phyloP scores from a whole-genome alignment of 805 yeast genomes.

The Alloascoidea africana region DNA sequence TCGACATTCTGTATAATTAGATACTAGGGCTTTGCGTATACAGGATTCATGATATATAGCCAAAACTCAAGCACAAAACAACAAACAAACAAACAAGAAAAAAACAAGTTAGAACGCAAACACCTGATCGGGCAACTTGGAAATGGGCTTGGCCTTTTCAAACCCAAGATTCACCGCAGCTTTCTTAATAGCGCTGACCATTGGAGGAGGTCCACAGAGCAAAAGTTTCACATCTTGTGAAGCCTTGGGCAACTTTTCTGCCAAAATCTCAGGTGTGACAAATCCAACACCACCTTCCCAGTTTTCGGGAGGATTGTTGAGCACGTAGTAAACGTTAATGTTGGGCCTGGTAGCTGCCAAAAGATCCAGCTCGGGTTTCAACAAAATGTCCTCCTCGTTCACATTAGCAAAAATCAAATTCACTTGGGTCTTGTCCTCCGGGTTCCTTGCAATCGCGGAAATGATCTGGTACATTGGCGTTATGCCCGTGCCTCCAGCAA shows the following conservation, averaged over 20 bases:
- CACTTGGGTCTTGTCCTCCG: slow-evolving; percentile 64
- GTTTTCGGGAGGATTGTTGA: slow-evolving; percentile 51
- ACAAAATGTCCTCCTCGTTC: slow-evolving; percentile 62
- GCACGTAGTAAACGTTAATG: slow-evolving; percentile 55
- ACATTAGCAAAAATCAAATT: slow-evolving; percentile 72
- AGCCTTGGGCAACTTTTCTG: slow-evolving; percentile 45
- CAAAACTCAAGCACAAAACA: no score
- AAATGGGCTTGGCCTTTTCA: slow-evolving; percentile 74
- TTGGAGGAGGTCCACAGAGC: slow-evolving; percentile 89
- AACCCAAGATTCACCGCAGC: slow-evolving; percentile 61
- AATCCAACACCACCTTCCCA: slow-evolving; percentile 78
- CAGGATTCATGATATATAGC: no score
- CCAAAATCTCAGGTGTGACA: slow-evolving; percentile 61
- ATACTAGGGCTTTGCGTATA: no score
- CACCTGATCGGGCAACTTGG: slow-evolving; percentile 81
- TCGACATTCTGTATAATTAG: no score
- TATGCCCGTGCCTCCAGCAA: slow-evolving; percentile 94
- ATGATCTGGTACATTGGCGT: slow-evolving; percentile 91
- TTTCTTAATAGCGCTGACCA: slow-evolving; percentile 75
- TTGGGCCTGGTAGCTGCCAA: slow-evolving; percentile 34
- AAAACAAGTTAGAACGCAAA: slow-evolving; percentile 79
- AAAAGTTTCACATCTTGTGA: slow-evolving; percentile 51
- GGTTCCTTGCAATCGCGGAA: slow-evolving; percentile 63
- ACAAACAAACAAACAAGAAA: no score
- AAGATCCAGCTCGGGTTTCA: slow-evolving; percentile 65